Evolutionary conservation across 345 rosid genomes (phyloP), one percentile per base, ranked within the genome.

Genomic region (Bruguiera sexangula): DNA sequence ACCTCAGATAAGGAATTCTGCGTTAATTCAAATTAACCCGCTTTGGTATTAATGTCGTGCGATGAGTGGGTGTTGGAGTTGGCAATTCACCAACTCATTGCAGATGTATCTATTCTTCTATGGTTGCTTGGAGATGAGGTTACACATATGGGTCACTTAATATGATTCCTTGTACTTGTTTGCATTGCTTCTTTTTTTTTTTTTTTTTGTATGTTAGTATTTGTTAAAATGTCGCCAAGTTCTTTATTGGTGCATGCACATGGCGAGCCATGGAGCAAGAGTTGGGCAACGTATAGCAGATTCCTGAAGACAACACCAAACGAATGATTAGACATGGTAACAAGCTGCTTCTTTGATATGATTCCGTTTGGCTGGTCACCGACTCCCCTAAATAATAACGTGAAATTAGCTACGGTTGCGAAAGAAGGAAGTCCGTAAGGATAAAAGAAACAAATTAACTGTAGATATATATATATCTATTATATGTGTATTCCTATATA

Each of bases 281-380:
- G 67, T 11, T 54, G 60, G 52, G 75, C 30, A 22, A 53, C 54
- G 26, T 6, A 22, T 34, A 50, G 53, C 24, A 62, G 20, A 4
- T 70, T 75, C 48, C 70, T 43, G 30, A 62, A 32, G 83, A 78
- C 84, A 71, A 22, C 71, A 68, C 80, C 84, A 67, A 75, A 71
- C 82, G 37, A 62, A 83, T 83, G 75, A 83, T 83, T 76, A 73
- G 72, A 80, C 31, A 83, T 62, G 82, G 75, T 34, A 22, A 60
- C 67, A 73, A 57, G 60, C 70, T 55, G 32, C 32, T 58, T 46
- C 50, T 39, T 50, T 10, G 48, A 65, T 61, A 37, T 71, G 64
- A 75, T 63, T 75, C 78, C 73, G 19, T 69, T 60, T 30, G 16
- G 27, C 8, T 2, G 70, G 30, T 60, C 71, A 58, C 71, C 71